A percentile compares a stretch with the other conserved stretches of the same genome.
Conservation (phyloP, 768 basidiomycete genomes). For the Lactarius deliciosus region DNA sequence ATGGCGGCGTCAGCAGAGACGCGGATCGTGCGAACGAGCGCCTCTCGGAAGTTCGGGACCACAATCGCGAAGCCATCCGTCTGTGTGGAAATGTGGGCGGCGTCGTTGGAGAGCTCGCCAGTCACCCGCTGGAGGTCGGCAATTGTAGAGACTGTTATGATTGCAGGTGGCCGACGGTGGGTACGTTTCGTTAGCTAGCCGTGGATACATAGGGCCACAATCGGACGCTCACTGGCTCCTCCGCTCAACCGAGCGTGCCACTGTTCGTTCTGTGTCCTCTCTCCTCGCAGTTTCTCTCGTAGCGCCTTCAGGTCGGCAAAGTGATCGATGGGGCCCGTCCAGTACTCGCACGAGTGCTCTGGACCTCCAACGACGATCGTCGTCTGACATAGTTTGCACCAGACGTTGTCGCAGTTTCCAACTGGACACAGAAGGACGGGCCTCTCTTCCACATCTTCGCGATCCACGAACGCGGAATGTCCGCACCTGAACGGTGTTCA, state of each 20-base stretch:
- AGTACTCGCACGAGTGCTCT: not conserved
- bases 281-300: not conserved
- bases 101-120: not conserved
- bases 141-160: not conserved
- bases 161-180: not conserved
- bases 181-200: not conserved
- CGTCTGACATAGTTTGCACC: constrained; percentile 11
- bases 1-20: not conserved
- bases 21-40: constrained; percentile 4
- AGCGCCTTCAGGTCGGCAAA: not conserved
- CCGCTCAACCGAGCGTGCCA: not conserved
- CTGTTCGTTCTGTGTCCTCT: not conserved
- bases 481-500: not conserved
- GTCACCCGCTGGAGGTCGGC: constrained; percentile 2
- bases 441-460: constrained; percentile 5
- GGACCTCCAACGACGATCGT: constrained; percentile 3
- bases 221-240: not conserved
- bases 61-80: not conserved
- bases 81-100: not conserved
- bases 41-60: not conserved
- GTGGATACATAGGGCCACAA: not conserved
- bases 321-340: not conserved
- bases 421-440: constrained; percentile 2
- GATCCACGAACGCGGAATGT: constrained; percentile 3
- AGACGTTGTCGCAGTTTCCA: not conserved